Percentiles rank a stretch among this genome's conserved stretches.
Evolutionary conservation across 208 protist genomes (phyloP).

Genomic region (Angomonas ambiguus): DNA sequence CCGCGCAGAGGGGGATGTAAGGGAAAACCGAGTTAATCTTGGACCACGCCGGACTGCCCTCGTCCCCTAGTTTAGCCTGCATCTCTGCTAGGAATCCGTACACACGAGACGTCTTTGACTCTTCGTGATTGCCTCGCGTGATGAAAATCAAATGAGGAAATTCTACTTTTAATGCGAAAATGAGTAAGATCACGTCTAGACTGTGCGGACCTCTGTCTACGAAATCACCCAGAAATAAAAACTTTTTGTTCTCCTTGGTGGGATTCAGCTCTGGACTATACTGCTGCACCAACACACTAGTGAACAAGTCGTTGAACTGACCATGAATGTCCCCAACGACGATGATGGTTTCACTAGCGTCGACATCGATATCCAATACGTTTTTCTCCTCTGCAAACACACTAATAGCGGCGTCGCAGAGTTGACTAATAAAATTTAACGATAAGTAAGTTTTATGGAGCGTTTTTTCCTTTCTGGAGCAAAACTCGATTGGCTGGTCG

Average conservation of each 20-base stretch:
- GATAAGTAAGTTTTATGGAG: constrained; percentile 11
- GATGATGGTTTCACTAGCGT: constrained; percentile 42
- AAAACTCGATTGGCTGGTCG: not conserved
- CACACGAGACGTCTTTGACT: constrained; percentile 66
- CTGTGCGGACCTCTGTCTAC: constrained; percentile 90
- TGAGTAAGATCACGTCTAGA: constrained; percentile 57
- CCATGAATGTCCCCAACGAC: constrained; percentile 84
- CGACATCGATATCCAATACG: constrained; percentile 34
- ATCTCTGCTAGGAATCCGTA: constrained; percentile 59
- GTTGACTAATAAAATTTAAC: constrained; percentile 21
- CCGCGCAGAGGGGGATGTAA: constrained; percentile 67
- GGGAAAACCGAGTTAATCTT: constrained; percentile 72
- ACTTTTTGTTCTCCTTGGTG: constrained; percentile 23
- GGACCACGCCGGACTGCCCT: constrained; percentile 51
- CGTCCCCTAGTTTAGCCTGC: constrained; percentile 32
- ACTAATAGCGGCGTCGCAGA: constrained; percentile 33
- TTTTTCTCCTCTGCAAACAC: constrained; percentile 32
- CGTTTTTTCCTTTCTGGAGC: not conserved
- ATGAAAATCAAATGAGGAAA: constrained; percentile 72
- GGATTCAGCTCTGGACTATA: constrained; percentile 14
- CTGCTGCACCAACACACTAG: constrained; percentile 46
- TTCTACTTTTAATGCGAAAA: constrained; percentile 80
- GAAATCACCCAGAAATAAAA: constrained; percentile 98
- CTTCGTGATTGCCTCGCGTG: constrained; percentile 87
- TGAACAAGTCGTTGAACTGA: constrained; percentile 68